These are phyloP conservation scores for Bisporella sp. DNA, from an alignment of 2,329 filamentous ascomycete species.

Conservation along the genomic window DNA sequence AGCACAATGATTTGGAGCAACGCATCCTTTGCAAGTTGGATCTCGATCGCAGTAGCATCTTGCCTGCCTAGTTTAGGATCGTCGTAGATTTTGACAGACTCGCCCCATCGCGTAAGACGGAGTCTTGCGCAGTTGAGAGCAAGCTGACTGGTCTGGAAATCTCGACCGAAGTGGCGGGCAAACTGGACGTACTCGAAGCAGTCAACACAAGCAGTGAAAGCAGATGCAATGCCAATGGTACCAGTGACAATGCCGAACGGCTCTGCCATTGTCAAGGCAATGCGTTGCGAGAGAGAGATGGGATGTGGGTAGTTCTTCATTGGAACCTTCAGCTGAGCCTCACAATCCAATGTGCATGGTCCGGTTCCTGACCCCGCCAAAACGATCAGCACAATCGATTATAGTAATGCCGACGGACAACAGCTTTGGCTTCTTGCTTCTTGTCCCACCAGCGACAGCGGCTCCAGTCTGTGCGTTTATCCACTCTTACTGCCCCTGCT, in stretches of 20 bases:
- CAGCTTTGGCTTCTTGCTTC: no score
- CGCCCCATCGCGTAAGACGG: conserved; percentile 30
- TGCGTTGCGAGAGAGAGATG: neutral
- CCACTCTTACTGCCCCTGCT: no score
- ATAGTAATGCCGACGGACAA: no score
- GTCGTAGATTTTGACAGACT: neutral
- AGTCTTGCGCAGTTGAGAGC: conserved; percentile 25
- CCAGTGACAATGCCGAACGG: conserved; percentile 20
- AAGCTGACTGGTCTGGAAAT: conserved; percentile 30
- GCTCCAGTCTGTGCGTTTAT: no score
- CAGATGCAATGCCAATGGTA: conserved; percentile 28
- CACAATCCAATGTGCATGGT: conserved; percentile 1
- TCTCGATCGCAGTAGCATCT: conserved; percentile 8
- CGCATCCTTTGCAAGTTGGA: conserved; percentile 11
- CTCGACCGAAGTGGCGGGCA: conserved; percentile 29
- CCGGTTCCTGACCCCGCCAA: neutral
- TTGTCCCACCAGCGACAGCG: no score
- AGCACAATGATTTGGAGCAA: conserved; percentile 14
- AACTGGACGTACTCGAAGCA: conserved; percentile 36
- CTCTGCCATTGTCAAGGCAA: conserved; percentile 5
- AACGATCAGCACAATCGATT: neutral
- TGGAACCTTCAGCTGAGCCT: conserved; percentile 2
- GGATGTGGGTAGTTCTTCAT: neutral
- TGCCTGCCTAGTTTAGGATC: neutral
- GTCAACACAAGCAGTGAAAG: conserved; percentile 33